phyloP scores from a whole-genome alignment of 1,284 basidiomycete species.

The Apiotrichum laibachii region DNA sequence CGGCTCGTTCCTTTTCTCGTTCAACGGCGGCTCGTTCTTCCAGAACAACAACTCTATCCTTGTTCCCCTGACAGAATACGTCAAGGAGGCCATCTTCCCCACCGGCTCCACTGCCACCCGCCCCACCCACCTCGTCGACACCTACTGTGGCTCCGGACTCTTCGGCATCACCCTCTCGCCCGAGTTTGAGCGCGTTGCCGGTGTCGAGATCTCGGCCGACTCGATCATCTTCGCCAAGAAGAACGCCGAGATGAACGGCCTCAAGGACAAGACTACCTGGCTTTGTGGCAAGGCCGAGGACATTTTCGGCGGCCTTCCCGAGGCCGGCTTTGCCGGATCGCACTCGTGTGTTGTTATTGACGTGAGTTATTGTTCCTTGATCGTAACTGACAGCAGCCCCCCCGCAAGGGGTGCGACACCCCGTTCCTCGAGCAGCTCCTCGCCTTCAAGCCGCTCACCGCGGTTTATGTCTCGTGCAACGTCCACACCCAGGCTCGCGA shows the following conservation, averaged over 20 bases:
- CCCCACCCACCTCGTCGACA: conserved; percentile 82
- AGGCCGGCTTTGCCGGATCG: conserved; percentile 38
- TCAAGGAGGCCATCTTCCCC: conserved; percentile 69
- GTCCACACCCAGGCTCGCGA: conserved; percentile 57
- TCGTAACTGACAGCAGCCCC: conserved; percentile 59
- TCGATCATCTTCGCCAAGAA: conserved; percentile 75
- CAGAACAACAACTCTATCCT: conserved; percentile 97
- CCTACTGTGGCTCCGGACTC: conserved; percentile 84
- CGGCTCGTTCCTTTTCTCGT: conserved; percentile 77
- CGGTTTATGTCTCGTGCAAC: conserved; percentile 93
- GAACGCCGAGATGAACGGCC: conserved; percentile 74
- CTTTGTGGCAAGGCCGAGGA: conserved; percentile 58
- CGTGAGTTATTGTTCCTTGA: conserved; percentile 34
- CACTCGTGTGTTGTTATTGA: conserved; percentile 49
- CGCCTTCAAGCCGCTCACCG: conserved; percentile 63
- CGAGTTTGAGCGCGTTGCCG: conserved; percentile 74
- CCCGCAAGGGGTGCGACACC: conserved; percentile 84
- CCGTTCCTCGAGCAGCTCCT: conserved; percentile 77
- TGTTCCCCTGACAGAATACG: conserved; percentile 74
- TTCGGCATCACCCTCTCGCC: conserved; percentile 86
- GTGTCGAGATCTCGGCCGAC: conserved; percentile 75
- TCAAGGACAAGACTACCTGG: conserved; percentile 51
- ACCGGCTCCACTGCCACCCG: conserved; percentile 23
- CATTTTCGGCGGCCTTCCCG: conserved; percentile 53
- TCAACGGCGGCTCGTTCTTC: conserved; percentile 87